Evolutionary conservation across 257 asterid species (phyloP).

Genomic region (Eucommia ulmoides): DNA sequence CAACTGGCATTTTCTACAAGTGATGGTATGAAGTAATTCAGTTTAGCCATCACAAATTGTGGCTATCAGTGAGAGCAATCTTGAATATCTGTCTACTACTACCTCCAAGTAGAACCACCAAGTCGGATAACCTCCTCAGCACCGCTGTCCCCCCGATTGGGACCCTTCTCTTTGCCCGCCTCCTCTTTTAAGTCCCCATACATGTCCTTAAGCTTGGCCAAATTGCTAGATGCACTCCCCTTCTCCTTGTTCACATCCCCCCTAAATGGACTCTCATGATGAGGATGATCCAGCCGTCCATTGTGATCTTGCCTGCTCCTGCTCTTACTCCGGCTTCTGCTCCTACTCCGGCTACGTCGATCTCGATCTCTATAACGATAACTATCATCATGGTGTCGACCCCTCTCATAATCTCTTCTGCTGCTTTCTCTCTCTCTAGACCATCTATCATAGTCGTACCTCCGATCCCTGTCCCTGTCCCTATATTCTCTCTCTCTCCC

Average conservation of each 20-base stretch:
- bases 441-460: constrained; percentile 28
- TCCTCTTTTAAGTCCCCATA: constrained; percentile 79
- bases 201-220: constrained; percentile 82
- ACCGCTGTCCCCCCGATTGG: constrained; percentile 41
- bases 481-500: constrained; percentile 15
- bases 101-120: constrained; percentile 94
- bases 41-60: too few relatives aligned
- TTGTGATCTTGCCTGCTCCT: constrained; percentile 31
- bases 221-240: constrained; percentile 58
- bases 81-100: too few relatives aligned
- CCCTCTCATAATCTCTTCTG: constrained; percentile 58
- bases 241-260: constrained; percentile 42
- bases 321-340: constrained; percentile 46
- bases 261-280: too few relatives aligned
- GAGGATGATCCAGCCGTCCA: constrained; percentile 24
- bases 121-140: constrained; percentile 87
- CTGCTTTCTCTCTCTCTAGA: too few relatives aligned
- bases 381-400: constrained; percentile 24
- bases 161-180: constrained; percentile 25
- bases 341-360: constrained; percentile 45
- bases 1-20: too few relatives aligned
- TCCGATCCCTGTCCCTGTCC: constrained; percentile 22
- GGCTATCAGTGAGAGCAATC: too few relatives aligned
- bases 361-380: constrained; percentile 30
- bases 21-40: too few relatives aligned